Evolutionary conservation across 495 filamentous ascomycete genomes (phyloP), one percentile per base, ranked within the genome.

Genomic region (Xylaria sp.): DNA sequence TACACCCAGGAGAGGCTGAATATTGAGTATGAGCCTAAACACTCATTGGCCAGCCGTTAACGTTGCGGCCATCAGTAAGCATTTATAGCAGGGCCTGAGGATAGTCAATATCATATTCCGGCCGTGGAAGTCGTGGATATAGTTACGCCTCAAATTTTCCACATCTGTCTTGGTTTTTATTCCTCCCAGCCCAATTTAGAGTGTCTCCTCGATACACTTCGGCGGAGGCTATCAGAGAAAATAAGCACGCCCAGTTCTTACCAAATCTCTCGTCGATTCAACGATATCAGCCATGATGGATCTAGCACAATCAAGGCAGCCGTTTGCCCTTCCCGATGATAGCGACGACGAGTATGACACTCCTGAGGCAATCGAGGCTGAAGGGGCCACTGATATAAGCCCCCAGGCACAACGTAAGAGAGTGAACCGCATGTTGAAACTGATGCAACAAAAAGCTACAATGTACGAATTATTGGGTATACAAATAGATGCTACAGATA

Each of bases 331-430:
- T 29, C n/a, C n/a, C 29, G 50, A 55, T 26, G 50, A 55, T 55
- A 29, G 24, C 50, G 50, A 14, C 50, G 9, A 55, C 21, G 50
- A 55, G n/a, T 2, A 52, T 24, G 48, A 52, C n/a, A 52, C 19
- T 24, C 48, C 48, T 24, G 9, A 52, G 6, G n/a, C 17, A 21
- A 52, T 52, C n/a, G n/a, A 52, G 5, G 43, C 17, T 46, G 11
- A 46, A 12, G 43, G 43, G 17, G 46, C 46, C 14, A 55, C 24
- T 24, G n/a, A 55, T 29, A 63, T 8, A 63, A 46, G 5, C 35
- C 33, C 37, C 24, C 58, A 61, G 35, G 58, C 58, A 61, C 58
- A 61, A 33, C 61, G 61, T 19, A 63, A 31, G 4, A 63, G 24
- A 4, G 41, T 63, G 5, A 63, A 63, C 19, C 61, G 40, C 9